Evolutionary conservation across 352 stramenopile genomes (phyloP).

Genomic region (Phytophthora pini): DNA sequence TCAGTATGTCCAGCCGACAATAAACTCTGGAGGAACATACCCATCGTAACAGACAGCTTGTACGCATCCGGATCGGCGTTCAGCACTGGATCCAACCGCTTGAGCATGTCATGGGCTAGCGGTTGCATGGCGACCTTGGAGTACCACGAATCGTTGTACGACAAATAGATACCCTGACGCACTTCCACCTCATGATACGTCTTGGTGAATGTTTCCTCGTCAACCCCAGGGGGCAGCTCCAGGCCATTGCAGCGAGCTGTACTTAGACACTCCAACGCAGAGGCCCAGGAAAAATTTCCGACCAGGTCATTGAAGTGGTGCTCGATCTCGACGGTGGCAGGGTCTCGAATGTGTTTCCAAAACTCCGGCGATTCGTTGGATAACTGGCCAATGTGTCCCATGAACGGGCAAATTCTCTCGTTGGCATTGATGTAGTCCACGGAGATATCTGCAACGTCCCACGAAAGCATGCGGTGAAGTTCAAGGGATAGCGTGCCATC

Average conservation of each 20-base stretch:
- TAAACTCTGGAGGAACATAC: constrained; percentile 33
- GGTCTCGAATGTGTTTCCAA: constrained; percentile 52
- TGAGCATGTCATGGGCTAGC: constrained; percentile 77
- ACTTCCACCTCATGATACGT: constrained; percentile 82
- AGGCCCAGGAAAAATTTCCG: constrained; percentile 83
- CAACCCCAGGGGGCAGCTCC: constrained; percentile 60
- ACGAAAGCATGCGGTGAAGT: constrained; percentile 74
- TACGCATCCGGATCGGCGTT: constrained; percentile 44
- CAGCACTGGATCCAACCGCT: constrained; percentile 56
- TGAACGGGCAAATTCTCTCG: constrained; percentile 80
- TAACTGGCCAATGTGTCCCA: constrained; percentile 71
- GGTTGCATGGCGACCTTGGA: constrained; percentile 87
- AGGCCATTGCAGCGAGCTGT: constrained; percentile 83
- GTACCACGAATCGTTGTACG: constrained; percentile 84
- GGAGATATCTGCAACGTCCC: constrained; percentile 79
- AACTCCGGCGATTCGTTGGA: constrained; percentile 67
- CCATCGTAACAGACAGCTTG: constrained; percentile 82
- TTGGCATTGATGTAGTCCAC: constrained; percentile 84
- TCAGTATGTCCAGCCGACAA: background rate
- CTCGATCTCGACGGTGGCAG: constrained; percentile 54
- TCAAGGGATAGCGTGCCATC: constrained; percentile 51
- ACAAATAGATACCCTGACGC: constrained; percentile 65
- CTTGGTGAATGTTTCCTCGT: constrained; percentile 78
- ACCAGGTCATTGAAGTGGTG: constrained; percentile 69
- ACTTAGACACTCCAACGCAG: constrained; percentile 84